Evolutionary conservation across 139 green algal genomes (phyloP).

Genomic region (Zygnema cylindricum): DNA sequence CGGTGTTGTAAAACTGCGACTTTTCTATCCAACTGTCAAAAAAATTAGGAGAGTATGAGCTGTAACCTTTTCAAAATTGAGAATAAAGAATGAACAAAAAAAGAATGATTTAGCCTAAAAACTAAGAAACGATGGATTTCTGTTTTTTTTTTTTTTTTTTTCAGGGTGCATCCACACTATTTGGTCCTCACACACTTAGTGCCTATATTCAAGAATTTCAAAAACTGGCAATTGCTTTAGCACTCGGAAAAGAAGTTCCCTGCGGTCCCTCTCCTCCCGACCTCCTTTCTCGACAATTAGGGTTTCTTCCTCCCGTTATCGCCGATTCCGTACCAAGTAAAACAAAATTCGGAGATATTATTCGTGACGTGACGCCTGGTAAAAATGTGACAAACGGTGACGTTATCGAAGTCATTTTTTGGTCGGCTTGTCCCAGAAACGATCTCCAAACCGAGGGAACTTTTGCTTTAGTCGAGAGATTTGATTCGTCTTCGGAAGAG

Average conservation of each 20-base stretch:
- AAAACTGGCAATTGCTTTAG: constrained; percentile 72
- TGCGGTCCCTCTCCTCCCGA: constrained; percentile 68
- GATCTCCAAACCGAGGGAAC: constrained; percentile 72
- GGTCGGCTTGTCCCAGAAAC: constrained; percentile 78
- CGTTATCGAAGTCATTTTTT: constrained; percentile 71
- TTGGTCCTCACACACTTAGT: constrained; percentile 81
- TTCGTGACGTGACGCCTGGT: constrained; percentile 3
- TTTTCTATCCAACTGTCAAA: too few species aligned
- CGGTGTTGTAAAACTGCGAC: too few species aligned
- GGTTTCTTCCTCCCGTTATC: constrained; percentile 78
- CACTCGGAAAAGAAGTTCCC: constrained; percentile 47
- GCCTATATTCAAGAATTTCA: constrained; percentile 88
- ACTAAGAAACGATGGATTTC: too few species aligned
- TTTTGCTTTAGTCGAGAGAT: constrained; percentile 77
- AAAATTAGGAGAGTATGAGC: too few species aligned
- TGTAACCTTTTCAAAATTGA: too few species aligned
- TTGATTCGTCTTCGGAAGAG: neutral
- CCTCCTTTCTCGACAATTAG: constrained; percentile 70
- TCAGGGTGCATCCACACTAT: constrained; percentile 81
- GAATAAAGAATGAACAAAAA: too few species aligned
- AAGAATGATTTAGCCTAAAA: too few species aligned
- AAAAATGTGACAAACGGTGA: constrained; percentile 16
- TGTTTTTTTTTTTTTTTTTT: too few species aligned
- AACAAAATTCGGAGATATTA: constrained; percentile 70
- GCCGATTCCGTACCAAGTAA: constrained; percentile 69